These are phyloP conservation scores for Chrysopogon serrulatus DNA, from an alignment of 176 grass and related monocot genomes.

Conservation along the genomic window DNA sequence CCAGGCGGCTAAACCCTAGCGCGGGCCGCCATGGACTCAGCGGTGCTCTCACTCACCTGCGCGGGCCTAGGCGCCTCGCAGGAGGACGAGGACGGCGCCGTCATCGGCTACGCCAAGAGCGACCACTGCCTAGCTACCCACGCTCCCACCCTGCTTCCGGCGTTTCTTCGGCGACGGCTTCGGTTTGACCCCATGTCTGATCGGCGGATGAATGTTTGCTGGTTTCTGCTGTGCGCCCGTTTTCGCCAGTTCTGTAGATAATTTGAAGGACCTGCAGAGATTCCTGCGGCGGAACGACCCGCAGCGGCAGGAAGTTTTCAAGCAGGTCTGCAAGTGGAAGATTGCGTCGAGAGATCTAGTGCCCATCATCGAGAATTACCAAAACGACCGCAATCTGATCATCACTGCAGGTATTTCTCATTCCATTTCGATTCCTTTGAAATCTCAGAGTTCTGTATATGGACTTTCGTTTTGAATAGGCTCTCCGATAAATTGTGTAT, in stretches of 20 bases:
- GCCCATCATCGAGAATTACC: slow-evolving; percentile 79
- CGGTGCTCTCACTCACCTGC: slow-evolving; percentile 54
- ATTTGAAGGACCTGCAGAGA: slow-evolving; percentile 79
- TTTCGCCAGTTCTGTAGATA: slow-evolving; percentile 45
- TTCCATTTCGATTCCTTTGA: neutral
- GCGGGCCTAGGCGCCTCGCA: slow-evolving; percentile 38
- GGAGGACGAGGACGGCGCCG: slow-evolving; percentile 49
- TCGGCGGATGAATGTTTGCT: neutral
- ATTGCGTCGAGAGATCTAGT: slow-evolving; percentile 70
- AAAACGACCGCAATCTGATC: slow-evolving; percentile 63
- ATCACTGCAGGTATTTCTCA: slow-evolving; percentile 54
- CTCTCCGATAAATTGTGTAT: neutral
- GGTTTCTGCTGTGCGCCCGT: neutral
- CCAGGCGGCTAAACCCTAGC: slow-evolving; percentile 27
- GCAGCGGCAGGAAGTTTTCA: slow-evolving; percentile 69
- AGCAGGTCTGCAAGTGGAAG: slow-evolving; percentile 90
- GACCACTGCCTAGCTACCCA: slow-evolving; percentile 64
- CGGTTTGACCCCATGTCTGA: neutral
- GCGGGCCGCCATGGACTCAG: slow-evolving; percentile 51
- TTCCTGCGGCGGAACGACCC: slow-evolving; percentile 77
- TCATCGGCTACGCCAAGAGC: slow-evolving; percentile 65
- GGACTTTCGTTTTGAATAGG: neutral
- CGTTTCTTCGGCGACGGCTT: neutral
- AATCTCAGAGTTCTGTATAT: neutral
- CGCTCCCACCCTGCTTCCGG: neutral